phyloP scores from a whole-genome alignment of 371 early-diverging fungal species.

The Mucor plumbeus region DNA sequence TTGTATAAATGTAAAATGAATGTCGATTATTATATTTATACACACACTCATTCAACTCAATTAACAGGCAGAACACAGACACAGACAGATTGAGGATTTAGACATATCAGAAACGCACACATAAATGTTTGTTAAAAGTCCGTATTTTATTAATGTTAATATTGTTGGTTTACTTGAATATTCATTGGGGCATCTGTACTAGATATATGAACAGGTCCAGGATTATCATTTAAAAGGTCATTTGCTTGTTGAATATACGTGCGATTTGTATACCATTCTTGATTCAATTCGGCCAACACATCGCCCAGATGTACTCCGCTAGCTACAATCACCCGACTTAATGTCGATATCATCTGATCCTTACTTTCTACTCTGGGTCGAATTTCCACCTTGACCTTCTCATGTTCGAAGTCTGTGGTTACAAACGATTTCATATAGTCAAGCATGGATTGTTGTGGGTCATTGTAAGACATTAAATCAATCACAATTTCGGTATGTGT shows the following conservation, averaged over 20 bases:
- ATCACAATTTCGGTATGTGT: slow-evolving; percentile 48
- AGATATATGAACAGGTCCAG: slow-evolving; percentile 43
- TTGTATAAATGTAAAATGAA: neutral
- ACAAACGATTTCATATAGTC: slow-evolving; percentile 43
- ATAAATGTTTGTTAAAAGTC: slow-evolving; percentile 4
- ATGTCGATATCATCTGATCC: slow-evolving; percentile 37
- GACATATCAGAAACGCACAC: slow-evolving; percentile 1
- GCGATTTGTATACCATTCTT: slow-evolving; percentile 40
- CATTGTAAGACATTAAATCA: slow-evolving; percentile 38
- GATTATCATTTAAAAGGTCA: slow-evolving; percentile 40
- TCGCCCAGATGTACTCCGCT: slow-evolving; percentile 42
- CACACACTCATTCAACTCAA: neutral
- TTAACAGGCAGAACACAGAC: neutral
- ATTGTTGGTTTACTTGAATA: slow-evolving; percentile 18
- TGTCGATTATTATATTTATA: neutral
- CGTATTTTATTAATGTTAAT: neutral
- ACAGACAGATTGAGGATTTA: neutral
- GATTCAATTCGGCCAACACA: slow-evolving; percentile 41
- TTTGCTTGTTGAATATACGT: slow-evolving; percentile 40
- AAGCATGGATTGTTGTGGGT: slow-evolving; percentile 43
- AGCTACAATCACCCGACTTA: slow-evolving; percentile 37
- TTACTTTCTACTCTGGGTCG: slow-evolving; percentile 47
- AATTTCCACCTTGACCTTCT: slow-evolving; percentile 49
- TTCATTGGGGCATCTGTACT: slow-evolving; percentile 45
- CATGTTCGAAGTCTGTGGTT: slow-evolving; percentile 40